Evolutionary conservation across 441 rosid species (phyloP).

Genomic region (Mallotus repandus): DNA sequence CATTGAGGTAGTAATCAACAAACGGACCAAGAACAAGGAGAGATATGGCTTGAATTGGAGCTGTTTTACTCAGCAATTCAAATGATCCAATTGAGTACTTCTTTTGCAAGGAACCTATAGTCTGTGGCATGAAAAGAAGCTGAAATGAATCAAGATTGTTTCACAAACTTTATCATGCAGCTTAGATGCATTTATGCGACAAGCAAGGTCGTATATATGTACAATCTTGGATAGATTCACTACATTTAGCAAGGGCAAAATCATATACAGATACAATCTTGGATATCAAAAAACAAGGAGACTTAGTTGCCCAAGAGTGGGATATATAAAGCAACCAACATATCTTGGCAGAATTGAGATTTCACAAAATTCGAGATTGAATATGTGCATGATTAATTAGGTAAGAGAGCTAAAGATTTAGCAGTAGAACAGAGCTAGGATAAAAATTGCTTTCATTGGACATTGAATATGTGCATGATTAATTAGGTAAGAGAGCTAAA

Average conservation of each 20-base stretch:
- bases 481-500: neutral
- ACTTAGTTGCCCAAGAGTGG: neutral
- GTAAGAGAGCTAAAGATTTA: neutral
- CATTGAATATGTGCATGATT: too few relatives aligned
- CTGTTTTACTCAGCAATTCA: constrained; percentile 88
- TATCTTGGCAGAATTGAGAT: too few relatives aligned
- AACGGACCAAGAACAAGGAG: constrained; percentile 88
- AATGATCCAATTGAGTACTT: constrained; percentile 91
- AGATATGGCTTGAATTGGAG: constrained; percentile 93
- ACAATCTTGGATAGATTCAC: too few relatives aligned
- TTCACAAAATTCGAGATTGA: too few relatives aligned
- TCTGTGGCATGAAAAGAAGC: constrained; percentile 36
- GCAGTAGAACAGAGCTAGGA: neutral
- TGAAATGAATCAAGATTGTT: neutral
- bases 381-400: neutral
- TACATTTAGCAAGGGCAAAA: too few relatives aligned
- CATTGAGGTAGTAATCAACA: constrained; percentile 67
- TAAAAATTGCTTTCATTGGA: neutral
- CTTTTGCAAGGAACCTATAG: constrained; percentile 90
- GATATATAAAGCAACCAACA: neutral
- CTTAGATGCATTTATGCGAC: neutral
- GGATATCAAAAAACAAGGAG: neutral
- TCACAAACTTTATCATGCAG: neutral
- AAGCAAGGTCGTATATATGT: neutral
- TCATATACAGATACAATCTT: too few relatives aligned